Conservation (phyloP, 352 stramenopile genomes). For the Phytophthora capsici region DNA sequence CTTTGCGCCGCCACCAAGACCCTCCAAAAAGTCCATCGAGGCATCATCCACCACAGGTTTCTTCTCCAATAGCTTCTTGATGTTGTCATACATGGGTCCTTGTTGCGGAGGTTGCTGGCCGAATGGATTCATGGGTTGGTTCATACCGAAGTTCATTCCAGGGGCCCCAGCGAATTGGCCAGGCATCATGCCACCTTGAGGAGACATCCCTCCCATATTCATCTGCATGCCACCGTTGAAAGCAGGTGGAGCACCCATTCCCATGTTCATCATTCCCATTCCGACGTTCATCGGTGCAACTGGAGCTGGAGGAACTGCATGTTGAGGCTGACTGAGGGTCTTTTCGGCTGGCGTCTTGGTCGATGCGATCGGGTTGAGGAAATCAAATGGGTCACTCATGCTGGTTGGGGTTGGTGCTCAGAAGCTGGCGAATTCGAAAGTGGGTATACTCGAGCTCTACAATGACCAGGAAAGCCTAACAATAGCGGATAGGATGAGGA, state of each 20-base stretch:
- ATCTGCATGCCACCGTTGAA: constrained; percentile 20
- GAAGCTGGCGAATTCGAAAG: constrained; percentile 29
- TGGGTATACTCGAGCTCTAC: constrained; percentile 1
- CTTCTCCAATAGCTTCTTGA: constrained; percentile 82
- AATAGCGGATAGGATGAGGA: constrained; percentile 18
- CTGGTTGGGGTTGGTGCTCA: constrained; percentile 10
- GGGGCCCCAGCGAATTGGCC: constrained; percentile 22
- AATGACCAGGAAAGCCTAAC: constrained; percentile 1
- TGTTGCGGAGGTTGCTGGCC: constrained; percentile 39
- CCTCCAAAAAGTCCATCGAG: constrained; percentile 74
- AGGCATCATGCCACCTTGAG: constrained; percentile 29
- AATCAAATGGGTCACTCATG: constrained; percentile 81
- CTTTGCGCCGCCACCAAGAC: constrained; percentile 46
- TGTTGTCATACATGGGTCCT: constrained; percentile 83
- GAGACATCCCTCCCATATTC: constrained; percentile 36
- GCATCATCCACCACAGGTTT: constrained; percentile 68
- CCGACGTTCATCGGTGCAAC: constrained; percentile 34
- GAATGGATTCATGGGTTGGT: constrained; percentile 35
- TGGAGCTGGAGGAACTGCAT: constrained; percentile 37
- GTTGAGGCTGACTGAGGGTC: constrained; percentile 28
- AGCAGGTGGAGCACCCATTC: constrained; percentile 6
- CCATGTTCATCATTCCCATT: constrained; percentile 38
- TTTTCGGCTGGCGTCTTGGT: constrained; percentile 61
- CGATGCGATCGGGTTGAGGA: constrained; percentile 78
- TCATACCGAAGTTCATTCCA: constrained; percentile 35